phyloP scores from a whole-genome alignment of 306 rosid species.

The Cercis canadensis region DNA sequence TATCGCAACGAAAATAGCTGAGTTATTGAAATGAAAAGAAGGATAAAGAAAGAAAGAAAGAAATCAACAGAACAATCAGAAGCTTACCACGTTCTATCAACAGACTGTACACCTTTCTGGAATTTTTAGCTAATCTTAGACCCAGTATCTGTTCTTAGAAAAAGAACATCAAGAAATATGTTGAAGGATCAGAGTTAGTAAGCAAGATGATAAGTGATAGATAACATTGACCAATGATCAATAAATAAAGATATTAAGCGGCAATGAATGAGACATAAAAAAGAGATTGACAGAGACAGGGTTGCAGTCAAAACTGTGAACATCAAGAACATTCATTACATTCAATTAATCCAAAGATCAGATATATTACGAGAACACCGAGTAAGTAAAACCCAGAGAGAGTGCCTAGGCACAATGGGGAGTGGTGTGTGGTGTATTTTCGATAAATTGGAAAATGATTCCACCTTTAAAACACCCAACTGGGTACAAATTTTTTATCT shows the following conservation, averaged over 20 bases:
- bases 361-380: too few relatives aligned
- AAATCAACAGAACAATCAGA: background rate
- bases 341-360: background rate
- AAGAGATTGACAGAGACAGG: too few relatives aligned
- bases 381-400: constrained; percentile 28
- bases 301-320: background rate
- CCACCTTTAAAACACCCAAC: background rate
- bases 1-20: too few relatives aligned
- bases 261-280: too few relatives aligned
- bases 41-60: background rate
- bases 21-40: background rate
- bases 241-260: background rate
- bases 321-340: background rate
- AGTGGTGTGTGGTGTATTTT: too few relatives aligned
- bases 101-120: constrained; percentile 2
- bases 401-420: background rate
- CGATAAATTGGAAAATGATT: background rate
- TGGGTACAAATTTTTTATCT: background rate
- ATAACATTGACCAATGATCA: background rate
- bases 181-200: too few relatives aligned
- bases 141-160: constrained; percentile 21
- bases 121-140: constrained; percentile 27
- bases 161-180: constrained; percentile 26
- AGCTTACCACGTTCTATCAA: constrained; percentile 12
- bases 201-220: too few relatives aligned